phyloP scores from a whole-genome alignment of 192 early-diverging fungal genomes.

The Linnemannia exigua region DNA sequence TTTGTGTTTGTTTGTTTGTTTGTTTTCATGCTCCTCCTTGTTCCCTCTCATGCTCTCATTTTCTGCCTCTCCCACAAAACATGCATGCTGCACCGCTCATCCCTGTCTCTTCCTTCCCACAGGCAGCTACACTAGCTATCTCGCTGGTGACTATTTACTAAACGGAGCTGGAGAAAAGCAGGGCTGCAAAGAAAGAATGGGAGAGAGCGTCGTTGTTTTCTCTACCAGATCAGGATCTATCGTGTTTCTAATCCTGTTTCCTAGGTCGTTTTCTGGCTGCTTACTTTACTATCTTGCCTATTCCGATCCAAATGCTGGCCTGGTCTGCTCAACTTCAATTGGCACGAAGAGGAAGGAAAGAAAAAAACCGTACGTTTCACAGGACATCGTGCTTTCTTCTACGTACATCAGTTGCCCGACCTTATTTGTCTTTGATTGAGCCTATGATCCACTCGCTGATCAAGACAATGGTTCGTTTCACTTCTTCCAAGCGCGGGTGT shows the following conservation, averaged over 20 bases:
- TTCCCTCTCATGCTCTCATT: neutral
- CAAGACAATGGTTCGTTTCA: neutral
- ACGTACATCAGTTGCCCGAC: neutral
- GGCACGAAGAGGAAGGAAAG: neutral
- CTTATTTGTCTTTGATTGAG: neutral
- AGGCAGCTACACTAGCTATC: neutral
- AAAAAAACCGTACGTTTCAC: no score
- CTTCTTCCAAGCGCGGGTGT: no score
- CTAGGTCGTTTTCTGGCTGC: neutral
- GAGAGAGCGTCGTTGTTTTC: neutral
- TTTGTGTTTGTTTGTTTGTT: conserved; percentile 2
- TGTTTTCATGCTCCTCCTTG: neutral
- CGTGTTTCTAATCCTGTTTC: neutral
- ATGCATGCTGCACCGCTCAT: conserved; percentile 1
- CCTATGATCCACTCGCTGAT: neutral
- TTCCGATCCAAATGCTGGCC: neutral
- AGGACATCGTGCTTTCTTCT: neutral
- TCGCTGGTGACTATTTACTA: neutral
- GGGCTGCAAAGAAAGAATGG: neutral
- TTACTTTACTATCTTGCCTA: neutral
- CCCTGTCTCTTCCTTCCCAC: neutral
- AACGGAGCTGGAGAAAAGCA: neutral
- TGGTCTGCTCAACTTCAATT: neutral
- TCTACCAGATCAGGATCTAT: neutral
- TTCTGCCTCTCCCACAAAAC: neutral